A percentile compares a stretch with the other conserved stretches of the same genome.
Evolutionary conservation across 257 asterid species (phyloP).

Genomic region (Penstemon eatonii): DNA sequence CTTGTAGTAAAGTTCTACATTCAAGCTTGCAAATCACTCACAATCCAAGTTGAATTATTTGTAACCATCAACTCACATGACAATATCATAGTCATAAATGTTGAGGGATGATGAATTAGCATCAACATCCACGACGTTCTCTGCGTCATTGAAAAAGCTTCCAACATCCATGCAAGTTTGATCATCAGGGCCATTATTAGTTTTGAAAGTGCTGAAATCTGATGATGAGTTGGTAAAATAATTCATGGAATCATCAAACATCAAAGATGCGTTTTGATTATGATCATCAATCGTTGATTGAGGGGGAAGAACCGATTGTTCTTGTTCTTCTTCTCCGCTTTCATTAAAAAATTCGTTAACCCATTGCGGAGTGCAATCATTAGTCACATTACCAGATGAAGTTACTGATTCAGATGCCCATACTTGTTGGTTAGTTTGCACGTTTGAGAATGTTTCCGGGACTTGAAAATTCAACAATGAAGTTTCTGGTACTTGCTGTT

Average conservation of each 20-base stretch:
- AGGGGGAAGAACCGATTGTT: constrained; percentile 5
- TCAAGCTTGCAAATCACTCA: too few species aligned
- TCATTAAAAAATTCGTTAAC: constrained; percentile 15
- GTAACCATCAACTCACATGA: neutral
- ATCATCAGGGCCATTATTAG: neutral
- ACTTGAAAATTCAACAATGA: too few species aligned
- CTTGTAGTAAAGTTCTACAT: too few species aligned
- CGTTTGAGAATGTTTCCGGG: neutral
- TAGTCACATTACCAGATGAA: constrained; percentile 9
- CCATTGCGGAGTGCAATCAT: neutral
- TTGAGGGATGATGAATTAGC: neutral
- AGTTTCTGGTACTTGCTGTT: neutral
- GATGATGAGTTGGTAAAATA: constrained; percentile 22
- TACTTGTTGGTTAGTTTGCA: neutral
- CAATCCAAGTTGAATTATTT: neutral
- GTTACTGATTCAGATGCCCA: constrained; percentile 8
- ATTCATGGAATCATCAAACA: constrained; percentile 30
- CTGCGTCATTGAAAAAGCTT: constrained; percentile 38
- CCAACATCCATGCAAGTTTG: constrained; percentile 14
- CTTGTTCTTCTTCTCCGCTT: neutral
- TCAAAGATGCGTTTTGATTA: too few species aligned
- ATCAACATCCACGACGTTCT: constrained; percentile 26
- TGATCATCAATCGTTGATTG: neutral
- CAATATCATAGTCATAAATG: neutral
- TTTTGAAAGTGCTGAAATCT: neutral